phyloP scores from a whole-genome alignment of 2,329 filamentous ascomycete species.

The Camptophora hylomeconis region DNA sequence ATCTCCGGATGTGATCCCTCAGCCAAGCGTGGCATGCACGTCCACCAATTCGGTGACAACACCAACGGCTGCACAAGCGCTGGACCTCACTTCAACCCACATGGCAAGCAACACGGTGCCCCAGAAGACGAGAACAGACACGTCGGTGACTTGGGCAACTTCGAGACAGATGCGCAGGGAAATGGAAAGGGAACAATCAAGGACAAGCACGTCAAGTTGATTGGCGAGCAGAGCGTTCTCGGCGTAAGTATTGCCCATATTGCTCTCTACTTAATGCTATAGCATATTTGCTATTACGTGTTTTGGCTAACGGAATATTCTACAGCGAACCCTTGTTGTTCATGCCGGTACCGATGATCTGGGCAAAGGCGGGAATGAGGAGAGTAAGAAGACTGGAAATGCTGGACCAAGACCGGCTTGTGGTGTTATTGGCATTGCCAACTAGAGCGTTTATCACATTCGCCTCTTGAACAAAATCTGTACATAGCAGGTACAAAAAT shows the following conservation, averaged over 20 bases:
- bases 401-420: slow-evolving; percentile 87
- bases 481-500: no score
- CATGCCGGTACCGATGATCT: slow-evolving; percentile 95
- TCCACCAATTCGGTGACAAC: slow-evolving; percentile 99
- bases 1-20: slow-evolving; percentile 87
- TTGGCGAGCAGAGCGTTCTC: slow-evolving; percentile 87
- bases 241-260: slow-evolving; percentile 50
- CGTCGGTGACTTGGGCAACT: slow-evolving; percentile 95
- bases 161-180: slow-evolving; percentile 87
- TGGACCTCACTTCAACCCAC: slow-evolving; percentile 97
- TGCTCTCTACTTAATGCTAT: no score
- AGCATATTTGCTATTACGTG: background rate
- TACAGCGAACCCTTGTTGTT: slow-evolving; percentile 80
- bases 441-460: no score
- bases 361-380: slow-evolving; percentile 78
- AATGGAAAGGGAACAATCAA: slow-evolving; percentile 68
- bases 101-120: slow-evolving; percentile 81
- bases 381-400: slow-evolving; percentile 98
- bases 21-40: slow-evolving; percentile 94
- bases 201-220: slow-evolving; percentile 86
- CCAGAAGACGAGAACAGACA: slow-evolving; percentile 74
- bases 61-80: slow-evolving; percentile 99
- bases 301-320: slow-evolving; percentile 12
- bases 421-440: slow-evolving; percentile 83
- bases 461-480: no score